Evolutionary conservation across 345 rosid genomes (phyloP).

Genomic region (Jatropha curcas): DNA sequence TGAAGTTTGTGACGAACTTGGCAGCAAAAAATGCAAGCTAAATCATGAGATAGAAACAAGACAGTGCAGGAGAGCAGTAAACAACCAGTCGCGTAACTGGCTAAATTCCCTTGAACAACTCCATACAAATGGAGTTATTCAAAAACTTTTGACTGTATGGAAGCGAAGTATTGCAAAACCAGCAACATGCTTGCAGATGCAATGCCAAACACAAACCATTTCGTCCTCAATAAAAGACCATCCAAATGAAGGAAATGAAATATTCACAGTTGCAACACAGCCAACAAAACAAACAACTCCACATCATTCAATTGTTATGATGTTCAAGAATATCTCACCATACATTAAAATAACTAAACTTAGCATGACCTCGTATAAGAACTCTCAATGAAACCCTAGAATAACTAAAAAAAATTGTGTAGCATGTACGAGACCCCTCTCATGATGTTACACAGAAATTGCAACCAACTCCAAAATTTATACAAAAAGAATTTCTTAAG

Average conservation of each 20-base stretch:
- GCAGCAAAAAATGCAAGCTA: neutral
- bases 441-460: too few relatives aligned
- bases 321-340: neutral
- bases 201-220: neutral
- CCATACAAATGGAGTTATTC: neutral
- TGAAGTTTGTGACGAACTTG: neutral
- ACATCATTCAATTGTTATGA: neutral
- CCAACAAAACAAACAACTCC: too few relatives aligned
- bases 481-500: neutral
- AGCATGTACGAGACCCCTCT: too few relatives aligned
- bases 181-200: too few relatives aligned
- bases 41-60: neutral
- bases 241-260: too few relatives aligned
- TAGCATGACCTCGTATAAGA: neutral
- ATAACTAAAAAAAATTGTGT: neutral
- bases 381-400: neutral
- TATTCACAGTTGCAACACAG: neutral
- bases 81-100: constrained; percentile 9
- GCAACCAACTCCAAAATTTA: neutral
- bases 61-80: neutral
- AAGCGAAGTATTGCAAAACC: too few relatives aligned
- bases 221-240: too few relatives aligned
- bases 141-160: too few relatives aligned
- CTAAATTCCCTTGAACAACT: neutral
- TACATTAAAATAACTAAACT: neutral